Percentiles rank a stretch among this genome's conserved stretches.
Evolutionary conservation across 75 land plant genomes (phyloP).

Genomic region (Pinus taeda): DNA sequence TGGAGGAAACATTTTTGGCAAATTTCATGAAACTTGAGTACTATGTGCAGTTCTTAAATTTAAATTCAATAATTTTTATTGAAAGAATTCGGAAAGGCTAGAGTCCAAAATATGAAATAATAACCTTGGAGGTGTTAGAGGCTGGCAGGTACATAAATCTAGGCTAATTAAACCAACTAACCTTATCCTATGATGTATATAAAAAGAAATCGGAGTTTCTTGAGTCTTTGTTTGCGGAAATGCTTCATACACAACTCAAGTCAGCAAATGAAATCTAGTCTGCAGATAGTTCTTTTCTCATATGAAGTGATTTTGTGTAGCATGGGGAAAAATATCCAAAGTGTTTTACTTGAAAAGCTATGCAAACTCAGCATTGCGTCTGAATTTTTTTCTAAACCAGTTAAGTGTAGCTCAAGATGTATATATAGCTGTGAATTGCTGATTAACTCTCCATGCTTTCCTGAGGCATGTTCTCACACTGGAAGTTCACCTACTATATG

Average conservation of each 20-base stretch:
- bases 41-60: background rate
- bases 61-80: background rate
- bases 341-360: no score
- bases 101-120: background rate
- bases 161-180: background rate
- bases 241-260: background rate
- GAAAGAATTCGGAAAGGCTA: background rate
- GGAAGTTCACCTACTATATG: background rate
- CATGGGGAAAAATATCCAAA: background rate
- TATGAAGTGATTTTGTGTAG: background rate
- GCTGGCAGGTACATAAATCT: background rate
- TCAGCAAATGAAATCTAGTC: background rate
- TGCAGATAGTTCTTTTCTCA: background rate
- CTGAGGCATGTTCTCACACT: no score
- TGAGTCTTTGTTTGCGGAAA: background rate
- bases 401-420: background rate
- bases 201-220: background rate
- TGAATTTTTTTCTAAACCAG: background rate
- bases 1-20: background rate
- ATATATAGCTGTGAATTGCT: background rate
- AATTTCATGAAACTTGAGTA: background rate
- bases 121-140: background rate
- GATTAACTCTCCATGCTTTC: background rate
- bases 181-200: background rate
- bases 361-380: background rate